Evolutionary conservation across 2,329 filamentous ascomycete genomes (phyloP), one percentile per base, ranked within the genome.

Genomic region (Hypoxylon rubiginosum): DNA sequence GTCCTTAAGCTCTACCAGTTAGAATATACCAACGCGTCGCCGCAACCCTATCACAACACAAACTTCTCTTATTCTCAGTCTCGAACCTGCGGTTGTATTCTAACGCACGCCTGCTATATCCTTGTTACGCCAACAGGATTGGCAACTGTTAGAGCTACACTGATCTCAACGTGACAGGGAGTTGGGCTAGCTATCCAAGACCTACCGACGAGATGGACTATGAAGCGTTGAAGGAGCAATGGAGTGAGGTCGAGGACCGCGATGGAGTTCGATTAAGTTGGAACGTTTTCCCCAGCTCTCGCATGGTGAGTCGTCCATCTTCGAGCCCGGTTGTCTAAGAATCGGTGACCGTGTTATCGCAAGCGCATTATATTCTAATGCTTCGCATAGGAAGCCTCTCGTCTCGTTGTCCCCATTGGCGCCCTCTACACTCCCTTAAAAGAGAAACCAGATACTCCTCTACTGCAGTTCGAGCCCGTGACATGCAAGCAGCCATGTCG

Each of bases 201-300:
- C 58, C 41, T 58, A 50, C 51, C 46, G 32, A 58, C 62, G 72
- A 54, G 51, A 97, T 97, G 94, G 94, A 97, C 79, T 97, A 93
- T 85, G 94, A 97, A 80, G 87, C 90, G 73, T 84, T 97, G 73
- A 97, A 97, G 83, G 94, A 97, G 82, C 92, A 95, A 83, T 97
- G 94, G 94, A 93, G 91, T 76, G 94, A 97, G 80, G 91, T 97
- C 64, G 96, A 99, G 84, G 96, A 99, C 77, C 90, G 93, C 73
- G 96, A 99, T 89, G 96, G 96, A 67, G 89, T 98, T 76, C 91
- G 96, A 69, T 86, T 99, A 72, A 97, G 95, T 82, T 99, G 96
- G 96, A 99, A 99, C 79, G 97, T 97, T 67, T 97, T 99, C 77
- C 96, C 96, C 53, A 97, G 94, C 84, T 95, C 95, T 77, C 93